phyloP scores from a whole-genome alignment of 805 yeast genomes.

The Barnettozyma pratensis region DNA sequence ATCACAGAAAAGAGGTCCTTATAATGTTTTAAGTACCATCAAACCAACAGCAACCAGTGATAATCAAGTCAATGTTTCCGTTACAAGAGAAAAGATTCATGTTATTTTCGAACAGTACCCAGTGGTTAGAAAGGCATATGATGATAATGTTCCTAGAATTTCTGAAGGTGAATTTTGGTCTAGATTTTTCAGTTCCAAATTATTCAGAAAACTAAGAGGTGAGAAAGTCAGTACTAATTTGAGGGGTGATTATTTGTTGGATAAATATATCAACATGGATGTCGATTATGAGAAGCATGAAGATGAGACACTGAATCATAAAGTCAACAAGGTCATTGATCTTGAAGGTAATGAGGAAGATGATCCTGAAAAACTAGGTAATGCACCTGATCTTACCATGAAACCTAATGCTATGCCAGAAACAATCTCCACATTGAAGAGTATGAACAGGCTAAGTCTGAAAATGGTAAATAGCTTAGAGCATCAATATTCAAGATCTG shows the following conservation, averaged over 20 bases:
- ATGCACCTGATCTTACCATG: slow-evolving; percentile 89
- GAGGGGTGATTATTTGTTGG: slow-evolving; percentile 80
- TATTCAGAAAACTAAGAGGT: slow-evolving; percentile 85
- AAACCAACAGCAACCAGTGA: slow-evolving; percentile 91
- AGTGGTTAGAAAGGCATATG: slow-evolving; percentile 80
- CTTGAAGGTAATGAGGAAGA: slow-evolving; percentile 78
- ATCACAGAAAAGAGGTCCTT: slow-evolving; percentile 86
- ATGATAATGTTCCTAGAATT: slow-evolving; percentile 85
- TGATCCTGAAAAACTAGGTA: slow-evolving; percentile 70
- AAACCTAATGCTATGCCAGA: slow-evolving; percentile 53
- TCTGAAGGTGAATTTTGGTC: slow-evolving; percentile 96
- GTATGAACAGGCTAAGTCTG: slow-evolving; percentile 84
- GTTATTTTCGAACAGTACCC: slow-evolving; percentile 93
- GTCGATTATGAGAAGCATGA: slow-evolving; percentile 48
- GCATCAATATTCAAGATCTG: slow-evolving; percentile 34
- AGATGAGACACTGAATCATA: slow-evolving; percentile 36
- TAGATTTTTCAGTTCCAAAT: slow-evolving; percentile 83
- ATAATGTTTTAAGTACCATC: slow-evolving; percentile 88
- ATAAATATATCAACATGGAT: slow-evolving; percentile 72
- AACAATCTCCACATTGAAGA: slow-evolving; percentile 68
- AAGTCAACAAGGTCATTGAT: slow-evolving; percentile 69
- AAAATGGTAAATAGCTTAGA: slow-evolving; percentile 64
- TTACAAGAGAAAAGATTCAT: slow-evolving; percentile 84
- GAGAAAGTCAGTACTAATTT: slow-evolving; percentile 73
- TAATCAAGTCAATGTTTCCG: slow-evolving; percentile 87